Conservation (phyloP, 257 asterid genomes). For the Gynochthodes officinalis region DNA sequence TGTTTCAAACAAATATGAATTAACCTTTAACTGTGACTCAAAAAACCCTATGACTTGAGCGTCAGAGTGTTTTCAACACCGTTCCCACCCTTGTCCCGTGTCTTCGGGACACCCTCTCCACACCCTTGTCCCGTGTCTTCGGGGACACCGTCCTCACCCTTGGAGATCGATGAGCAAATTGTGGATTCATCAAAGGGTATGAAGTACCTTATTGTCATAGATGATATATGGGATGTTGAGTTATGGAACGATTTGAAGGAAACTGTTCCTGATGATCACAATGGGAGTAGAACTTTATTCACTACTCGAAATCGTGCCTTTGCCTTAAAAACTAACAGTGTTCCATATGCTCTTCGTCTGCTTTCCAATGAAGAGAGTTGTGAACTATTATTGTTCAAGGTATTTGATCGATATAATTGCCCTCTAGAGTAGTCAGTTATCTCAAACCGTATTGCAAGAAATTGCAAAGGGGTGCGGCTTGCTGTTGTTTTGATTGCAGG, state of each 20-base stretch:
- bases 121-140: too few species aligned
- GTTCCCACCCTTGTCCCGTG: too few species aligned
- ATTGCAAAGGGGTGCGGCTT: neutral
- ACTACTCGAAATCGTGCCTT: neutral
- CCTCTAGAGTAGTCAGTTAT: neutral
- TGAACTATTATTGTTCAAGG: neutral
- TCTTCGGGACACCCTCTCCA: too few species aligned
- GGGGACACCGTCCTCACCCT: too few species aligned
- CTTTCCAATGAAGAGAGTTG: neutral
- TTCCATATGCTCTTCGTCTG: neutral
- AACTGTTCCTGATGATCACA: neutral
- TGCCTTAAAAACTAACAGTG: neutral
- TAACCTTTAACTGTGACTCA: too few species aligned
- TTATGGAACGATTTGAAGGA: neutral
- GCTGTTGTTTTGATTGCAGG: neutral
- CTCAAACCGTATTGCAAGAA: neutral
- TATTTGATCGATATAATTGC: neutral
- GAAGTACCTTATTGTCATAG: neutral
- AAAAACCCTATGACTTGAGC: too few species aligned
- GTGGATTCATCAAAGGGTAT: too few species aligned
- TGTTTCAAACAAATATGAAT: too few species aligned
- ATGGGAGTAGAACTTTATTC: slow-evolving; percentile 2
- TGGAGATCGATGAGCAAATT: too few species aligned
- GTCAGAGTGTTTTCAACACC: too few species aligned
- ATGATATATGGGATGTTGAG: slow-evolving; percentile 2